phyloP scores from a whole-genome alignment of 495 filamentous ascomycete genomes.

The Neurospora tetraspora region DNA sequence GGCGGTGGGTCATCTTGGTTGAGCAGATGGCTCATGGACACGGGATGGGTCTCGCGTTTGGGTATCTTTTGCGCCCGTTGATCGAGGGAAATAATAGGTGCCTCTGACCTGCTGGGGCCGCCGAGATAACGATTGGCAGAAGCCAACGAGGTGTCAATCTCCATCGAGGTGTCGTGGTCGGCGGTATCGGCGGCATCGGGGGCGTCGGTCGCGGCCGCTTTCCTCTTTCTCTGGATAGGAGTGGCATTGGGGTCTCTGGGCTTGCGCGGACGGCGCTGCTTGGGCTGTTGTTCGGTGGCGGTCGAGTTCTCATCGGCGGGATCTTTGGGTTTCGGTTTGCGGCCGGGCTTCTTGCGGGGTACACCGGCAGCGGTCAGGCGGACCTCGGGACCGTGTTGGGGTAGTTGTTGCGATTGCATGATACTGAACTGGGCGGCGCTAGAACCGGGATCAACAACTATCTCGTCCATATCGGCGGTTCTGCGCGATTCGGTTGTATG shows the following conservation, averaged over 20 bases:
- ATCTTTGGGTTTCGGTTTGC: slow-evolving; percentile 41
- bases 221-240: slow-evolving; percentile 42
- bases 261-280: slow-evolving; percentile 44
- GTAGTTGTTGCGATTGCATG: slow-evolving; percentile 20
- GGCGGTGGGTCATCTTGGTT: slow-evolving; percentile 35
- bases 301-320: slow-evolving; percentile 33
- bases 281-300: slow-evolving; percentile 31
- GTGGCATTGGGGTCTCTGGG: slow-evolving; percentile 47
- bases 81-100: slow-evolving; percentile 14
- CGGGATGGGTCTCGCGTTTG: slow-evolving; percentile 30
- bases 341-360: slow-evolving; percentile 39
- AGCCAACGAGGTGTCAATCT: slow-evolving; percentile 15
- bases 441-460: slow-evolving; percentile 27
- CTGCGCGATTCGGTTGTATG: slow-evolving; percentile 19
- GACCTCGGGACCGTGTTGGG: slow-evolving; percentile 13
- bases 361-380: slow-evolving; percentile 36
- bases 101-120: not conserved
- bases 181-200: slow-evolving; percentile 22
- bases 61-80: slow-evolving; percentile 18
- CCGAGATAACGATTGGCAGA: not conserved
- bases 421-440: slow-evolving; percentile 16
- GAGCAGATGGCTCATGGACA: slow-evolving; percentile 41
- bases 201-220: slow-evolving; percentile 27
- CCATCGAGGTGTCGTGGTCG: slow-evolving; percentile 30
- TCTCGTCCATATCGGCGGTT: slow-evolving; percentile 28